A percentile compares a stretch with the other conserved stretches of the same genome.
Evolutionary conservation across 2,329 filamentous ascomycete genomes (phyloP).

Genomic region (Claviceps pazoutovae): DNA sequence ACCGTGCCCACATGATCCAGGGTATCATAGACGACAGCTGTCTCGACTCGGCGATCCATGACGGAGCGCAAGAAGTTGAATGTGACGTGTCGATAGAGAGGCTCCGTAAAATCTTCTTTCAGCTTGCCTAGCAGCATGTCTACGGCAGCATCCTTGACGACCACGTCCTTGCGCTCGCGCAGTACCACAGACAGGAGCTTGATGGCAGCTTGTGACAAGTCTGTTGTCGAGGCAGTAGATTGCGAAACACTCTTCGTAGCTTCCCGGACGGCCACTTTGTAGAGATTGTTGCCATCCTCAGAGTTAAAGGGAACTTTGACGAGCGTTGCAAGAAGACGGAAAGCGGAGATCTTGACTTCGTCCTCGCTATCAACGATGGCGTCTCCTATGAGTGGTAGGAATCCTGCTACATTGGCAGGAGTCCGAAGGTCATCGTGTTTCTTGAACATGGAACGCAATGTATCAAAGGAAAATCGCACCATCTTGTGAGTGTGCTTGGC

Average conservation of each 20-base stretch:
- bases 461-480: slow-evolving; percentile 73
- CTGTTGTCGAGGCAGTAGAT: slow-evolving; percentile 64
- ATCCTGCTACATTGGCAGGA: slow-evolving; percentile 65
- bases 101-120: slow-evolving; percentile 81
- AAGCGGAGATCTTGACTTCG: slow-evolving; percentile 79
- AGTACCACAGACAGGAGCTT: slow-evolving; percentile 80
- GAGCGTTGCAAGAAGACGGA: slow-evolving; percentile 73
- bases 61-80: slow-evolving; percentile 90
- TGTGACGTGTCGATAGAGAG: slow-evolving; percentile 78
- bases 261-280: slow-evolving; percentile 70
- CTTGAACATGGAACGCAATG: slow-evolving; percentile 71
- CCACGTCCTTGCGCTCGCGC: slow-evolving; percentile 62
- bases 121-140: slow-evolving; percentile 72
- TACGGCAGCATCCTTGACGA: slow-evolving; percentile 66
- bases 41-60: slow-evolving; percentile 71
- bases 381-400: slow-evolving; percentile 81
- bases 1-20: slow-evolving; percentile 79
- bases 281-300: slow-evolving; percentile 48
- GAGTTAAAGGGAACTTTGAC: slow-evolving; percentile 72
- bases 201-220: slow-evolving; percentile 73
- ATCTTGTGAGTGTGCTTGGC: slow-evolving; percentile 80
- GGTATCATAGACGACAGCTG: slow-evolving; percentile 78
- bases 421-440: slow-evolving; percentile 75
- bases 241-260: slow-evolving; percentile 69
- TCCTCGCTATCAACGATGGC: slow-evolving; percentile 73